Evolutionary conservation across 257 asterid genomes (phyloP).

Genomic region (Lithospermum erythrorhizon): DNA sequence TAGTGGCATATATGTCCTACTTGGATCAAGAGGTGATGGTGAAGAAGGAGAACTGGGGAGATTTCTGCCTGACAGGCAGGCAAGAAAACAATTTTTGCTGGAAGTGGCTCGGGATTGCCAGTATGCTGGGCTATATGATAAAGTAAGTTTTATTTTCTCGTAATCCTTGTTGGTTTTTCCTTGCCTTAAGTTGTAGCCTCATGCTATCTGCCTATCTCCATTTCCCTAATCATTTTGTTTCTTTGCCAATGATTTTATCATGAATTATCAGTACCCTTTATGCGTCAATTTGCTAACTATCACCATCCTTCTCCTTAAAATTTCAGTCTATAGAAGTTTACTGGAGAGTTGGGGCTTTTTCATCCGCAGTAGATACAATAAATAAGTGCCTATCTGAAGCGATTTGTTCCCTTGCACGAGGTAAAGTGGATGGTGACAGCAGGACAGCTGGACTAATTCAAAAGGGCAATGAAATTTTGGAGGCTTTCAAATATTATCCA

Average conservation of each 20-base stretch:
- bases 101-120: constrained; percentile 85
- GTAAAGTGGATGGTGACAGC: constrained; percentile 91
- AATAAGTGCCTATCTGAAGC: constrained; percentile 93
- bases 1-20: constrained; percentile 68
- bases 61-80: constrained; percentile 56
- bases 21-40: constrained; percentile 82
- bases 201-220: neutral
- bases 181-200: neutral
- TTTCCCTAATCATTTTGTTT: constrained; percentile 1
- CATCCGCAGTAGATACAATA: constrained; percentile 74
- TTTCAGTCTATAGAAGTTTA: constrained; percentile 77
- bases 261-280: neutral
- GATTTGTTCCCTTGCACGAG: constrained; percentile 75
- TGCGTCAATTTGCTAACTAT: neutral
- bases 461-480: constrained; percentile 85
- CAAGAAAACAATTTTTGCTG: constrained; percentile 62
- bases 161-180: neutral
- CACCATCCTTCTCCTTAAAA: constrained; percentile 1
- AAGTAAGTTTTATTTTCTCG: constrained; percentile 33
- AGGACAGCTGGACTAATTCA: constrained; percentile 64
- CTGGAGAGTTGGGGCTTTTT: constrained; percentile 87
- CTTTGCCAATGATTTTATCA: neutral
- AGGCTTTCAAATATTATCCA: constrained; percentile 66
- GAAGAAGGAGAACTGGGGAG: constrained; percentile 87
- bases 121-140: constrained; percentile 76